Base-by-base conservation (phyloP, 2,329 filamentous ascomycete species). In the Endocalyx cinctus region DNA sequence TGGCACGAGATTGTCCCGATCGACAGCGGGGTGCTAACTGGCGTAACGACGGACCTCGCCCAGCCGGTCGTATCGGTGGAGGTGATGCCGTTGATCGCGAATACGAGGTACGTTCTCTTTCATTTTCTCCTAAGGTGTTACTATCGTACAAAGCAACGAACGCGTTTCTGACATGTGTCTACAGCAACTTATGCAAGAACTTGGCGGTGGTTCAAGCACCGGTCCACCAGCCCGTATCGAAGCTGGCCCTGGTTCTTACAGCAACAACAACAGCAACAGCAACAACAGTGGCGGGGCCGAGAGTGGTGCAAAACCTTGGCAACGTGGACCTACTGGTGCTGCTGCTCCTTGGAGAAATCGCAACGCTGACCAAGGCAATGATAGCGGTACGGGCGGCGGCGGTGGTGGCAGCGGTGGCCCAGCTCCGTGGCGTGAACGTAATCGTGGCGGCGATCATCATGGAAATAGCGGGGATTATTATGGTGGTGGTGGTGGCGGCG, bases 1-100 rank as follows among this genome's bases (percentile, higher is more conserved):
- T 98, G 88, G 92, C 89, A 48, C 83, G 90, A 51, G 92, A 98
- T 66, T 98, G 92, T 76, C 88, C 90, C 28, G 92, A 98, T 56
- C 77, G 92, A 58, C 86, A 92, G 68, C 81, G 86, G 57, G 92
- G 92, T 52, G 79, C 82, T 28, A 89, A 85, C 61, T 96, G 87
- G 87, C 88, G 92, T 53, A 95, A 95, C 55, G 79, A 85, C 33
- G 63, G 62, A 8, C 67, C 63, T 41, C 61, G 66, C 47, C 65
- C 73, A 50, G 77, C 76, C 59, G 82, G 79, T 51, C 77, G 74
- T 43, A 77, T 88, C 56, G 84, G 82, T 42, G 74, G 74, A 48
- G 86, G 84, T 43, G 87, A 95, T 70, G 85, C 82, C 46, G 85
- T 90, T 43, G 89, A 95, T 59, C 82, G 86, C 59, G 92, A 98